A percentile compares a stretch with the other conserved stretches of the same genome.
Evolutionary conservation across 208 protist species (phyloP).

Genomic region (Balamuthia mandrillaris): DNA sequence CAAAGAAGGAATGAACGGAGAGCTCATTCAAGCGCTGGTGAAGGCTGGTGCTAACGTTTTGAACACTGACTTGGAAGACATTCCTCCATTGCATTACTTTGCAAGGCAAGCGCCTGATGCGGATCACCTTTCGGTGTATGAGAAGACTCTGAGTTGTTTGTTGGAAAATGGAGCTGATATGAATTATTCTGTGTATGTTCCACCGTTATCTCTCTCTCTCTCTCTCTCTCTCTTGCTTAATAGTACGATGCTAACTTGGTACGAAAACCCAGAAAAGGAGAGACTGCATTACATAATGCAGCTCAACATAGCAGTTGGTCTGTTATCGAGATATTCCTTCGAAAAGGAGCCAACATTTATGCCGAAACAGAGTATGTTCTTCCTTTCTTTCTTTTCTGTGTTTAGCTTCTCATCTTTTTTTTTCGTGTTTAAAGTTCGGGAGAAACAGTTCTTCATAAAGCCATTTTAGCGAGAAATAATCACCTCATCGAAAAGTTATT

Average conservation of each 20-base stretch:
- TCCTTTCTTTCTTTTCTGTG: not conserved
- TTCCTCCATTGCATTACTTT: slow-evolving; percentile 17
- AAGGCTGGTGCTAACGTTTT: not conserved
- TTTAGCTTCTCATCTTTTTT: not conserved
- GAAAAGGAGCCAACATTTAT: not conserved
- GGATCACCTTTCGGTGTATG: not conserved
- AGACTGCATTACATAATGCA: slow-evolving; percentile 11
- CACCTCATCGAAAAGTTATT: slow-evolving; percentile 18
- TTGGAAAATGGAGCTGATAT: not conserved
- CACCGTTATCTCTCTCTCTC: not conserved
- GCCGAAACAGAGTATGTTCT: not conserved
- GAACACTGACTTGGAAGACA: not conserved
- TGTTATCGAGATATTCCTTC: not conserved
- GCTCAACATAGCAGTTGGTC: not conserved
- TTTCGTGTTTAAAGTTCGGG: not conserved
- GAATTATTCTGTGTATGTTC: too few species aligned
- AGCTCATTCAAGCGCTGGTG: not conserved
- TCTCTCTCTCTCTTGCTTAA: not conserved
- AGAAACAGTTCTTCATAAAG: slow-evolving; percentile 30
- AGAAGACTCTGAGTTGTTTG: not conserved
- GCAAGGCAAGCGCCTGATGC: not conserved
- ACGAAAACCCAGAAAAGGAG: slow-evolving; percentile 10
- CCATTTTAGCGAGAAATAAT: slow-evolving; percentile 26
- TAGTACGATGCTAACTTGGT: not conserved
- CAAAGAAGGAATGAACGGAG: not conserved